These are phyloP conservation scores for Podaxis sp. DNA, from an alignment of 768 basidiomycete genomes.

Conservation along the genomic window DNA sequence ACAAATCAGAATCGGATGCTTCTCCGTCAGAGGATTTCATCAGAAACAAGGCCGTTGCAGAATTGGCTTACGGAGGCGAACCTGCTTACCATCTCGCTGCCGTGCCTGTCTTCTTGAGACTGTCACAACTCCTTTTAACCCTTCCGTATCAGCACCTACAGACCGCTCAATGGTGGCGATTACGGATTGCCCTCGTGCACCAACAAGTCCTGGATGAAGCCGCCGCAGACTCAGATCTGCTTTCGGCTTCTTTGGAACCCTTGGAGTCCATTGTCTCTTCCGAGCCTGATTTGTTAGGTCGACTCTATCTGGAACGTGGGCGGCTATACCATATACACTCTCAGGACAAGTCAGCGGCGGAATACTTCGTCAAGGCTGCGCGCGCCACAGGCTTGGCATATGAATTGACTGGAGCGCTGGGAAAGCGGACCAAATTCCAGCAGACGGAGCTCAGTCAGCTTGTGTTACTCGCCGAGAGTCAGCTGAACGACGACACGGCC, in stretches of 20 bases:
- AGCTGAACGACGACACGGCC: constrained; percentile 38
- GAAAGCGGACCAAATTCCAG: constrained; percentile 94
- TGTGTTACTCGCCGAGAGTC: constrained; percentile 89
- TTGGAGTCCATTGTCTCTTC: constrained; percentile 39
- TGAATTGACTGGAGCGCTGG: constrained; percentile 89
- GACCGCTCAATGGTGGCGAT: constrained; percentile 77
- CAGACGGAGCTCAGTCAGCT: constrained; percentile 83
- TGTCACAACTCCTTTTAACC: constrained; percentile 71
- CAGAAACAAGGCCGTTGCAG: constrained; percentile 65
- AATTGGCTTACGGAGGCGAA: constrained; percentile 85
- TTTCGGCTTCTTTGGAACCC: constrained; percentile 40
- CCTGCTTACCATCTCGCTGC: constrained; percentile 92
- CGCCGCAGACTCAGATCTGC: constrained; percentile 51
- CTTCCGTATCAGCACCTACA: constrained; percentile 46
- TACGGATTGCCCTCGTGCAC: constrained; percentile 73
- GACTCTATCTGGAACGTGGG: constrained; percentile 73
- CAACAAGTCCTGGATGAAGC: constrained; percentile 85
- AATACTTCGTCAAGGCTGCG: constrained; percentile 76
- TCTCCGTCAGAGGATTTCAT: constrained; percentile 48
- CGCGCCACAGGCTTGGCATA: constrained; percentile 78
- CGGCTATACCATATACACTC: constrained; percentile 73
- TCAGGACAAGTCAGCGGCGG: constrained; percentile 77
- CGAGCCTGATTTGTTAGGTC: constrained; percentile 67
- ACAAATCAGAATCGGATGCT: constrained; percentile 24
- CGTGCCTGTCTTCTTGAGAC: constrained; percentile 65